Base-by-base conservation (phyloP, 2,329 filamentous ascomycete species). In the Ceratocystis papillata region DNA sequence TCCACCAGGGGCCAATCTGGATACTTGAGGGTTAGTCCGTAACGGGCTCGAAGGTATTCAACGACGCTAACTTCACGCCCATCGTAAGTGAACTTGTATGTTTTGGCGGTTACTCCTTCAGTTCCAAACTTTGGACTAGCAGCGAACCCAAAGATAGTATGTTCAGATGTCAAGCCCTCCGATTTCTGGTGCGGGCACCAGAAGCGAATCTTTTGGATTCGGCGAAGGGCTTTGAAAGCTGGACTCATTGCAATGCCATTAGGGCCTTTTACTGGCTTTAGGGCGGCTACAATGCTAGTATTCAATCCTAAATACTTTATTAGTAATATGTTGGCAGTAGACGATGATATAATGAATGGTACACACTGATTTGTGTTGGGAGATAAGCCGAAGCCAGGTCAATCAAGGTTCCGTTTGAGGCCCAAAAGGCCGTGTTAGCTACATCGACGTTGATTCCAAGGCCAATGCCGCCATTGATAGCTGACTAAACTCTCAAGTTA, bases 371-470 rank as follows among this genome's bases (percentile, higher is more conserved):
- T 33, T 59, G 55, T 1, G 55, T 37, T 1, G 55, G 17, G 1
- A 59, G 2, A 20, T 59, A 53, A 1, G 46, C 28, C 17, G 62
- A 61, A 17, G 17, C 66, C 1, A 81, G 66, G 2, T 75, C 70
- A 20, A 77, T 75, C 3, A 83, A 63, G 0, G 72, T 72, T 59
- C 77, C 75, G 1, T 72, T 69, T 0, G 72, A 74, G 0, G 75
- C 80, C 87, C 89, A 97, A 77, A 99, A 99, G 12, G 88, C 89
- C 0, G 90, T 89, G 73, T 97, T 96, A 66, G 92, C 87, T 37
- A 96, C 88, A 72, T 99, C 93, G 10, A 96, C 85, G 71, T 96
- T 97, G 73, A 99, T 78, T 0, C 88, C 84, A 5, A 97, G 79
- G 7, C 83, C 84, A 30, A 83, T 81, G 41, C 83, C 80, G 1